A percentile compares a stretch with the other conserved stretches of the same genome.
These are phyloP conservation scores for Gypsophila paniculata DNA, from an alignment of 179 eudicot genomes.

Conservation along the genomic window DNA sequence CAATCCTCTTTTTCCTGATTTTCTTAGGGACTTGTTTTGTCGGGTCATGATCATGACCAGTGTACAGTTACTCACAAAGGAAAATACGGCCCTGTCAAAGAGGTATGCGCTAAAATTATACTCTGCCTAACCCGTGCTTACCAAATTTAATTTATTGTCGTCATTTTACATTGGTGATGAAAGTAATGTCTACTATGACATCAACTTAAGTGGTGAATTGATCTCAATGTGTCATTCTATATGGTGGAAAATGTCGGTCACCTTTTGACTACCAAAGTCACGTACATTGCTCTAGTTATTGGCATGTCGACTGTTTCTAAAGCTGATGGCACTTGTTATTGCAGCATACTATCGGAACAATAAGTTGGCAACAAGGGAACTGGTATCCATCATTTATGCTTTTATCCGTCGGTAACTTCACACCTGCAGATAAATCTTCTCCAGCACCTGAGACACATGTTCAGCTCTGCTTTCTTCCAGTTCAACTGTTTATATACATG, in stretches of 20 bases:
- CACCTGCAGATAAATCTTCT: conserved; percentile 36
- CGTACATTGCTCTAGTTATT: conserved; percentile 8
- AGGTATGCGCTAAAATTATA: conserved; percentile 44
- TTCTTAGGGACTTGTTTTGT: conserved; percentile 67
- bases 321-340: conserved; percentile 23
- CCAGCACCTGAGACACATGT: conserved; percentile 40
- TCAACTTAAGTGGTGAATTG: no score
- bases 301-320: neutral
- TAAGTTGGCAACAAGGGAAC: conserved; percentile 98
- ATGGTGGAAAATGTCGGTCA: no score
- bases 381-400: conserved; percentile 89
- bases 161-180: no score
- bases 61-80: conserved; percentile 69
- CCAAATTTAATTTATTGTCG: no score
- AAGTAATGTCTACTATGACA: no score
- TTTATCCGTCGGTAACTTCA: conserved; percentile 50
- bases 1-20: conserved; percentile 12
- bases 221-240: no score
- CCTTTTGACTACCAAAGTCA: no score
- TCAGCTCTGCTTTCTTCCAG: conserved; percentile 82
- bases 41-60: conserved; percentile 98
- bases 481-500: conserved; percentile 62
- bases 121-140: neutral
- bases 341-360: conserved; percentile 91
- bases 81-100: conserved; percentile 50